Percentiles rank a stretch among this genome's conserved stretches.
Evolutionary conservation across 177 flowering plant species (phyloP).

Genomic region (Telopea speciosissima): DNA sequence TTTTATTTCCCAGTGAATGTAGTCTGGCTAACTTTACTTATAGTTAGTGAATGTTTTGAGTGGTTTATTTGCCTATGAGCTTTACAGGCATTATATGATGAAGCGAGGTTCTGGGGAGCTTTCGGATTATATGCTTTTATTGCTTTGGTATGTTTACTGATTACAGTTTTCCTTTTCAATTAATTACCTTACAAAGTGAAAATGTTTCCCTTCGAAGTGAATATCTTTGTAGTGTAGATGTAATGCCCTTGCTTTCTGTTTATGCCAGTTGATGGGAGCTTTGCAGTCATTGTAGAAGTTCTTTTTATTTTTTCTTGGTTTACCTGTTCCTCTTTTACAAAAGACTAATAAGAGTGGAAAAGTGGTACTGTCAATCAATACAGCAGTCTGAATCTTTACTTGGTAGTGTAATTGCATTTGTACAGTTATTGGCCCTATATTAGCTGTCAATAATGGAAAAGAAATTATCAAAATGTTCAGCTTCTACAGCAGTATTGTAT

Average conservation of each 20-base stretch:
- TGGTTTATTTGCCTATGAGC: slow-evolving; percentile 6
- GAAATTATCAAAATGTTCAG: background rate
- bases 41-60: background rate
- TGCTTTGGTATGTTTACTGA: slow-evolving; percentile 52
- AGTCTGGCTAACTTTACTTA: background rate
- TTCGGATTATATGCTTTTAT: slow-evolving; percentile 79
- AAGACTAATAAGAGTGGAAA: background rate
- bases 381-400: background rate
- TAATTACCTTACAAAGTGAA: background rate
- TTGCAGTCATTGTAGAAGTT: background rate
- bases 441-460: background rate
- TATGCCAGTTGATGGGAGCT: background rate
- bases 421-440: background rate
- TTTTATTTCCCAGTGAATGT: background rate
- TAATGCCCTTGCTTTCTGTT: background rate
- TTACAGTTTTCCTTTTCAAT: background rate
- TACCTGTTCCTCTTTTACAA: background rate
- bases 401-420: background rate
- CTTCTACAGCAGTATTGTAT: background rate
- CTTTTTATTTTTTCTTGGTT: background rate
- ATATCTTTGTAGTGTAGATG: background rate
- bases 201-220: background rate
- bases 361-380: background rate
- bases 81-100: slow-evolving; percentile 57
- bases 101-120: slow-evolving; percentile 92